Conservation (phyloP, 257 asterid genomes). For the Voacanga thouarsii region DNA sequence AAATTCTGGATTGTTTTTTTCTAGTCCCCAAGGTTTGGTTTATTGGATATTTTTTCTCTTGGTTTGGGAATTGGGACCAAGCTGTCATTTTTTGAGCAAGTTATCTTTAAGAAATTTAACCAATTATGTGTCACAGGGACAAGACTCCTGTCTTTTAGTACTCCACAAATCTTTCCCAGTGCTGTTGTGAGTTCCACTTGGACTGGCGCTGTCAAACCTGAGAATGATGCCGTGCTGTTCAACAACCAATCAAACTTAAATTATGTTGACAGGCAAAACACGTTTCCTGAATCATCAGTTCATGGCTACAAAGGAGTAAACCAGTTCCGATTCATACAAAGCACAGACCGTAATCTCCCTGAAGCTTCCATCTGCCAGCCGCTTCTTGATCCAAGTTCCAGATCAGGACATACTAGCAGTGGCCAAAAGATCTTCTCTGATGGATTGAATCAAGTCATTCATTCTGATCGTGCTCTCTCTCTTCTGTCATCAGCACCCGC, state of each 20-base stretch:
- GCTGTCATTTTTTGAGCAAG: not conserved
- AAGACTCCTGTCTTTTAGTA: constrained; percentile 49
- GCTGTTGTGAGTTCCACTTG: constrained; percentile 46
- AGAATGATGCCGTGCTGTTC: constrained; percentile 31
- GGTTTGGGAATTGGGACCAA: not conserved
- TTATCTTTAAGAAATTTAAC: not conserved
- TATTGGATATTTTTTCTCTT: not conserved
- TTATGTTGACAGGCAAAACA: constrained; percentile 35
- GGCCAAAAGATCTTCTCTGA: constrained; percentile 32
- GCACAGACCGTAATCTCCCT: constrained; percentile 18
- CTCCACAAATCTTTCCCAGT: constrained; percentile 41
- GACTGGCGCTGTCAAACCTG: constrained; percentile 38
- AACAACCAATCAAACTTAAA: constrained; percentile 32
- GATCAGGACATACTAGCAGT: constrained; percentile 23
- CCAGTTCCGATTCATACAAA: constrained; percentile 51
- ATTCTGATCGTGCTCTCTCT: constrained; percentile 91
- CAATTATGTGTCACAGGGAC: constrained; percentile 24
- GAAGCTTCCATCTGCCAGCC: constrained; percentile 36
- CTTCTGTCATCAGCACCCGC: constrained; percentile 90
- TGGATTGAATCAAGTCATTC: constrained; percentile 46
- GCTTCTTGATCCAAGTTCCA: constrained; percentile 33
- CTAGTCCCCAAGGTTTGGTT: constrained; percentile 36
- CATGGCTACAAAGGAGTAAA: constrained; percentile 33
- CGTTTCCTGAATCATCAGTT: constrained; percentile 29
- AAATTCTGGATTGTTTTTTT: constrained; percentile 38